A percentile compares a stretch with the other conserved stretches of the same genome.
phyloP scores from a whole-genome alignment of 768 basidiomycete genomes.

The Collybia nuda region DNA sequence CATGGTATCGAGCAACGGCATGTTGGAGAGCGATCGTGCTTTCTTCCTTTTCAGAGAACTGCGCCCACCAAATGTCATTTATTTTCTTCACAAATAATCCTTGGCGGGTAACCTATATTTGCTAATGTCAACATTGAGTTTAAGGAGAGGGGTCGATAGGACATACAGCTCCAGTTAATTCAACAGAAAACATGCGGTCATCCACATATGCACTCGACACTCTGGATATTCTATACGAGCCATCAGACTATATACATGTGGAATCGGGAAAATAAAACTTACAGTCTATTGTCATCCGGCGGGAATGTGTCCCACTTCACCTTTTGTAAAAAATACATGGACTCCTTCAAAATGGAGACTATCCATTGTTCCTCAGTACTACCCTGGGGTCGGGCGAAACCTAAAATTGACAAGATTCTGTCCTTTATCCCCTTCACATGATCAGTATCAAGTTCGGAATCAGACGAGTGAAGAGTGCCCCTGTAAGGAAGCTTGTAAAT shows the following conservation, averaged over 20 bases:
- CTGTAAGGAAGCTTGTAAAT: not conserved
- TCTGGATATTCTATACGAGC: constrained; percentile 1
- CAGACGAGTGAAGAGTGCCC: constrained; percentile 6
- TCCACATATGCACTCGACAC: constrained; percentile 8
- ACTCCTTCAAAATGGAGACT: constrained; percentile 2
- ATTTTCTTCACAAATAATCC: constrained; percentile 10
- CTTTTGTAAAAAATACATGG: not conserved
- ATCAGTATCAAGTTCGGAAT: not conserved
- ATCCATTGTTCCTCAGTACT: constrained; percentile 2
- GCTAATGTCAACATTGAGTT: not conserved
- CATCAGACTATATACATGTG: not conserved
- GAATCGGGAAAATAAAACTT: not conserved
- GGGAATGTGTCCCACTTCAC: not conserved
- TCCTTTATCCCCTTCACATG: constrained; percentile 2
- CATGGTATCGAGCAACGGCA: constrained; percentile 57
- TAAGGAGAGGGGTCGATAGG: no score
- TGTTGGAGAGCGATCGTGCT: constrained; percentile 45
- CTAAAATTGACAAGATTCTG: not conserved
- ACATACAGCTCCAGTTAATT: constrained; percentile 14
- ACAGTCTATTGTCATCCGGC: not conserved
- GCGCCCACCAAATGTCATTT: constrained; percentile 47
- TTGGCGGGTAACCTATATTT: constrained; percentile 13
- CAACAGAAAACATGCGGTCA: constrained; percentile 8
- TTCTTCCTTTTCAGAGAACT: constrained; percentile 34
- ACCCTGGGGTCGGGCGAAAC: not conserved